Evolutionary conservation across 805 yeast species (phyloP), one percentile per base, ranked within the genome.

Genomic region (Sugiyamaella lignohabitans): DNA sequence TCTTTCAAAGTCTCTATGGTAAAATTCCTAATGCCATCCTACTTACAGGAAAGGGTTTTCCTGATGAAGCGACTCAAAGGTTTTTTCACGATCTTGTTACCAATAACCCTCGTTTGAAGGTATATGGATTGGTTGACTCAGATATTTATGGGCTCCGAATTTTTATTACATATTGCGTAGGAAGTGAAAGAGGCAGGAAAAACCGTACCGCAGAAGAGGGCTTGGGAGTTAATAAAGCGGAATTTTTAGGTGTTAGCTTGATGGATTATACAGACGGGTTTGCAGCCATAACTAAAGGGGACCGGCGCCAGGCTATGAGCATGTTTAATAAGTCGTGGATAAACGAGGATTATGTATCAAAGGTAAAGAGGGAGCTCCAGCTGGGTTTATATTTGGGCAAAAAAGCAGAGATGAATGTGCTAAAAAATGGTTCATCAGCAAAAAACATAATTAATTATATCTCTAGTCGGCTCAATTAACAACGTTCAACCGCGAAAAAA

Each of bases 11-110:
- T 14, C 49, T 70, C 5, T 59, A 61, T 29, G 45, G 47, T 2
- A 47, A 48, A 5, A 44, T 62, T 6, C 40, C 52, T 6, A 51
- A 56, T 18, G 57, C 57, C 10, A 50, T 74, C 8, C 30, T 76
- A 0, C 53, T 80, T 3, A 80, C 86, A 60, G 87, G 84, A 0
- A 78, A 76, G 57, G 88, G 88, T 3, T 80, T 69, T 54, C 87
- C 88, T 0, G 88, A 82, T 58, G 55, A 67, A 10, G 60, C 74
- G 4, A 80, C 87, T 0, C 66, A 71, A 41, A 52, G 57, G 20
- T 71, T 80, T 47, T 52, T 78, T 5, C 40, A 51, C 3, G 51
- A 53, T 1, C 43, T 75, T 10, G 45, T 61, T 10, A 42, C 51
- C 2, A 49, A 56, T 17, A 50, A 61, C n/a, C 66, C 70, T 0